Evolutionary conservation across 2,329 filamentous ascomycete species (phyloP).

Genomic region (Fusarium siculi): DNA sequence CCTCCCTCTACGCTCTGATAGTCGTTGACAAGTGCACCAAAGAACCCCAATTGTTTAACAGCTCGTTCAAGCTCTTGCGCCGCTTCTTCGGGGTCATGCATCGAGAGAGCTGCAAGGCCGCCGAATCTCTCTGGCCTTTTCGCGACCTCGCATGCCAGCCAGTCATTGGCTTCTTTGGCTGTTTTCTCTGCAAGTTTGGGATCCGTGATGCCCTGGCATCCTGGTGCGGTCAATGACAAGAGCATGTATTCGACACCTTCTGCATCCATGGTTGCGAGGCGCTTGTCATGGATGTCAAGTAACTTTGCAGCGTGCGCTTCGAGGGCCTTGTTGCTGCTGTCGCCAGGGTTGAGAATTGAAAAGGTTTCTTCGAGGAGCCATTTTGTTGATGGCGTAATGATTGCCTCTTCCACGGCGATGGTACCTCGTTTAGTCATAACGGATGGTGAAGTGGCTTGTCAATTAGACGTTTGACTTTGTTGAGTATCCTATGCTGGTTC

Average conservation of each 20-base stretch:
- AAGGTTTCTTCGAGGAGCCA: background rate
- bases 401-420: background rate
- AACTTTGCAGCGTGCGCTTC: background rate
- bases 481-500: no score
- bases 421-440: background rate
- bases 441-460: no score
- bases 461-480: no score
- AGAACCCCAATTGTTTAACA: background rate
- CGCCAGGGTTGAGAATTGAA: background rate
- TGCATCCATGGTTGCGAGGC: conserved; percentile 2
- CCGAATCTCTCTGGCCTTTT: conserved; percentile 2
- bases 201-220: conserved; percentile 4
- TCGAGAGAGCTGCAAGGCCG: conserved; percentile 1
- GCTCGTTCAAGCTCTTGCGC: conserved; percentile 6
- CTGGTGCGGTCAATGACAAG: conserved; percentile 13
- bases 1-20: conserved; percentile 1
- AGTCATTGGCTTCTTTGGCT: conserved; percentile 9
- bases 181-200: background rate
- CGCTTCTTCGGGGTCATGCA: conserved; percentile 8
- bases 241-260: conserved; percentile 26
- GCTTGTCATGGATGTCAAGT: conserved; percentile 12
- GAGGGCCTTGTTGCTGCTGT: background rate
- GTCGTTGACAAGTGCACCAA: conserved; percentile 15
- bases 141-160: background rate
- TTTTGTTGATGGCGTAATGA: rapidly evolving